phyloP scores from a whole-genome alignment of 257 asterid genomes.

The Scutellaria galericulata region DNA sequence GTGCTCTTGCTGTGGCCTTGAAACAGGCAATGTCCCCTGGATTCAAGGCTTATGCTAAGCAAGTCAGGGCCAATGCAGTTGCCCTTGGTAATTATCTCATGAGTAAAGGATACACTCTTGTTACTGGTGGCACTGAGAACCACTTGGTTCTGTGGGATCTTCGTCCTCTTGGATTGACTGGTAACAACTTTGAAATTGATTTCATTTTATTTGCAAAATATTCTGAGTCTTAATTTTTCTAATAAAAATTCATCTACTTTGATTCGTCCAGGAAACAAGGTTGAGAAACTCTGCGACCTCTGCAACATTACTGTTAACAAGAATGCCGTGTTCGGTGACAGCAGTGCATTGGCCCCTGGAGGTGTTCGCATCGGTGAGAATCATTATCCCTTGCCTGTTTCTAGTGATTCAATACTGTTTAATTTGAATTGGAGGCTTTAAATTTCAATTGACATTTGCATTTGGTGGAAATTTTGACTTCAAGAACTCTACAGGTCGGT shows the following conservation, averaged over 20 bases:
- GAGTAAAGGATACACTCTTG: constrained; percentile 85
- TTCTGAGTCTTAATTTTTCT: neutral
- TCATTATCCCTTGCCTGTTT: neutral
- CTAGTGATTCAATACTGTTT: neutral
- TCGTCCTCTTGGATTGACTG: constrained; percentile 98
- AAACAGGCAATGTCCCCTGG: constrained; percentile 84
- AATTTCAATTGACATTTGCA: neutral
- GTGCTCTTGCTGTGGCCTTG: constrained; percentile 96
- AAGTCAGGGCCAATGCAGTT: constrained; percentile 92
- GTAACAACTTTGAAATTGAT: constrained; percentile 38
- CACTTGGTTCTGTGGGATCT: constrained; percentile 99
- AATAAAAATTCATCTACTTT: constrained; percentile 4
- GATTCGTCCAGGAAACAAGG: constrained; percentile 77
- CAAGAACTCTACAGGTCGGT: neutral
- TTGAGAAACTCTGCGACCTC: constrained; percentile 92
- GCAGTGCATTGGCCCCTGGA: constrained; percentile 98
- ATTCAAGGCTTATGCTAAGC: constrained; percentile 91
- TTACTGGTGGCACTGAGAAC: constrained; percentile 93
- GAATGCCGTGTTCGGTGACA: constrained; percentile 98
- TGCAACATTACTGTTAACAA: constrained; percentile 95
- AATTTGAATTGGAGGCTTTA: neutral
- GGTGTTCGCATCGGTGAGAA: constrained; percentile 96
- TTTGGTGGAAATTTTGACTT: constrained; percentile 2
- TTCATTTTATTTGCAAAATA: neutral
- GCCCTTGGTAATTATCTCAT: constrained; percentile 83